A percentile compares a stretch with the other conserved stretches of the same genome.
Conservation (phyloP, 225 moss, liverwort and hornwort genomes). For the Pseudoscleropodium purum region DNA sequence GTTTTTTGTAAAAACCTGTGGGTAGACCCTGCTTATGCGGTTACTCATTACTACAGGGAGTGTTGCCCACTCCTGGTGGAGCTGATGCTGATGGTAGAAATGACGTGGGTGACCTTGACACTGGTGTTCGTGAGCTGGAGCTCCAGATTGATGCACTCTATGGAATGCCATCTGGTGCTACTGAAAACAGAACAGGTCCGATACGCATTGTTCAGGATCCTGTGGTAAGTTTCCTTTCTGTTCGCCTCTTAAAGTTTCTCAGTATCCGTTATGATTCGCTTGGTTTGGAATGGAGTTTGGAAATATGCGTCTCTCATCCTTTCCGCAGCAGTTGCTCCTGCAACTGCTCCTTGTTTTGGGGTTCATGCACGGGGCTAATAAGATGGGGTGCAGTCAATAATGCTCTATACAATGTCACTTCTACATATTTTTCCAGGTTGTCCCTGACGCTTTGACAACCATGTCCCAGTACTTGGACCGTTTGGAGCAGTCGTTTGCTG, state of each 20-base stretch:
- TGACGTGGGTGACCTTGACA: constrained; percentile 32
- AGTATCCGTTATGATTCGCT: neutral
- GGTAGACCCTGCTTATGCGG: neutral
- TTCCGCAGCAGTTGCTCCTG: neutral
- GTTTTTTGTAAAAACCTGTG: neutral
- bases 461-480: constrained; percentile 99
- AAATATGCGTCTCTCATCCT: neutral
- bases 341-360: neutral
- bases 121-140: constrained; percentile 68
- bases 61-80: constrained; percentile 41
- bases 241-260: neutral
- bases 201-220: constrained; percentile 64
- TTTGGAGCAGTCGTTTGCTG: constrained; percentile 88
- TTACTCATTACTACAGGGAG: constrained; percentile 37
- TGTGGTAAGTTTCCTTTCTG: constrained; percentile 36
- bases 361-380: neutral
- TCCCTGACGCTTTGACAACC: constrained; percentile 99
- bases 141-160: constrained; percentile 90
- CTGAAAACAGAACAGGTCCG: constrained; percentile 42
- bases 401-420: constrained; percentile 30
- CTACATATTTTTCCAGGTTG: constrained; percentile 85
- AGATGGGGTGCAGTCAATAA: constrained; percentile 29
- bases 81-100: constrained; percentile 40
- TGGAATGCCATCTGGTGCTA: constrained; percentile 46
- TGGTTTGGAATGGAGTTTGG: neutral